Conservation (phyloP, 805 yeast genomes). For the Kazachstania psychrophila region DNA sequence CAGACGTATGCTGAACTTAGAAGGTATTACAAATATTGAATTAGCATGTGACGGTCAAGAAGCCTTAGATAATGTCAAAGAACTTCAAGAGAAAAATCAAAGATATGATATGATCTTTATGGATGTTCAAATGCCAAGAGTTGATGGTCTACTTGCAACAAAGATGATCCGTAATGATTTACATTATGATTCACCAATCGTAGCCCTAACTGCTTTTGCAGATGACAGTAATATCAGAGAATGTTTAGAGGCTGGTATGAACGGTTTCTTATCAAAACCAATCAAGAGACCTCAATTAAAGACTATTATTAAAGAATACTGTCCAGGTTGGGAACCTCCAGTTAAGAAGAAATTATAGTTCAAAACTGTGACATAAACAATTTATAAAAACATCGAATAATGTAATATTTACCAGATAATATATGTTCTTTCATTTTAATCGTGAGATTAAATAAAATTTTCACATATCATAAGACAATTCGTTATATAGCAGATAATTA, state of each 20-base stretch:
- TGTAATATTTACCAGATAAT: too few relatives aligned
- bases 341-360: conserved; percentile 4
- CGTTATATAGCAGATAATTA: too few relatives aligned
- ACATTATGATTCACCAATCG: conserved; percentile 62
- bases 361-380: too few relatives aligned
- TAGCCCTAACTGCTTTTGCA: conserved; percentile 92
- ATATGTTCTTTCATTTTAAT: too few relatives aligned
- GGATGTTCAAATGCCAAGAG: conserved; percentile 97
- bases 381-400: too few relatives aligned
- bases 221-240: conserved; percentile 83
- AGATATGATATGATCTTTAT: conserved; percentile 71
- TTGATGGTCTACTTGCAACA: conserved; percentile 85
- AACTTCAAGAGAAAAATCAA: conserved; percentile 33
- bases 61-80: conserved; percentile 61
- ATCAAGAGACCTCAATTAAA: conserved; percentile 61
- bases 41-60: conserved; percentile 89
- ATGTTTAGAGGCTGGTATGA: conserved; percentile 86
- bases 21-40: conserved; percentile 62
- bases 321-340: conserved; percentile 9
- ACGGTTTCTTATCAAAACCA: conserved; percentile 84
- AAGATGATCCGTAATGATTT: conserved; percentile 56
- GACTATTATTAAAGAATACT: conserved; percentile 37
- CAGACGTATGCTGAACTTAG: conserved; percentile 74
- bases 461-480: too few relatives aligned
- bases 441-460: too few relatives aligned